Conservation (phyloP, 2,329 filamentous ascomycete genomes). For the Tolypocladium amazonense region DNA sequence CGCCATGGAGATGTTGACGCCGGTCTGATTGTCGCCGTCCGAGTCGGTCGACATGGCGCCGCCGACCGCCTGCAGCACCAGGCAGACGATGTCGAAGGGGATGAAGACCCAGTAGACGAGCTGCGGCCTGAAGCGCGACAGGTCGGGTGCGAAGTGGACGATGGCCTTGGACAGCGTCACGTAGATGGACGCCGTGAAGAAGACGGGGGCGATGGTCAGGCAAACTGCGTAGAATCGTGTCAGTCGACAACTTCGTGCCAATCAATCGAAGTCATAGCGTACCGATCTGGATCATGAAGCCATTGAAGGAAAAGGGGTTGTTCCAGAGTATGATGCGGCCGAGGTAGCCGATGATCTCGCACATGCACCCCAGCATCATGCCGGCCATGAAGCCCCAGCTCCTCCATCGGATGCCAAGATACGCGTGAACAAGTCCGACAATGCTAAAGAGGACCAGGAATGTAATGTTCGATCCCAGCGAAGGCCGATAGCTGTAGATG, state of each 20-base stretch:
- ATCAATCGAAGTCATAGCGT: constrained; percentile 8
- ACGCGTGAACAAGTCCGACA: constrained; percentile 27
- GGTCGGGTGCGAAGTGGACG: constrained; percentile 24
- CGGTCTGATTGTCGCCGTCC: constrained; percentile 24
- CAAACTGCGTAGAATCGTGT: constrained; percentile 27
- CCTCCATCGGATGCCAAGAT: constrained; percentile 35
- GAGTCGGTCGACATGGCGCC: constrained; percentile 39
- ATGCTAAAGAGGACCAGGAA: constrained; percentile 40
- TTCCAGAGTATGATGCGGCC: constrained; percentile 46
- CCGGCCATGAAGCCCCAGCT: constrained; percentile 36
- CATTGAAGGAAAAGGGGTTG: constrained; percentile 47
- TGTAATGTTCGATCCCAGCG: constrained; percentile 38
- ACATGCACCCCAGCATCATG: constrained; percentile 44
- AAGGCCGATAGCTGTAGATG: constrained; percentile 44
- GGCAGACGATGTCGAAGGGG: constrained; percentile 45
- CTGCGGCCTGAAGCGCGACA: constrained; percentile 32
- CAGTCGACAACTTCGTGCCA: neutral
- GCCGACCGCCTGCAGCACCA: constrained; percentile 45
- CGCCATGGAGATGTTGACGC: constrained; percentile 30
- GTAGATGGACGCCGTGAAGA: constrained; percentile 54
- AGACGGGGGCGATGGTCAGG: constrained; percentile 39
- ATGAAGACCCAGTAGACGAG: constrained; percentile 39
- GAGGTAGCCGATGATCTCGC: constrained; percentile 51
- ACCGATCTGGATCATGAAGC: constrained; percentile 58
- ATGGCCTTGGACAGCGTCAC: constrained; percentile 42